Conservation (phyloP, 1,139 yeast genomes). For the Taphrina flavorubra region DNA sequence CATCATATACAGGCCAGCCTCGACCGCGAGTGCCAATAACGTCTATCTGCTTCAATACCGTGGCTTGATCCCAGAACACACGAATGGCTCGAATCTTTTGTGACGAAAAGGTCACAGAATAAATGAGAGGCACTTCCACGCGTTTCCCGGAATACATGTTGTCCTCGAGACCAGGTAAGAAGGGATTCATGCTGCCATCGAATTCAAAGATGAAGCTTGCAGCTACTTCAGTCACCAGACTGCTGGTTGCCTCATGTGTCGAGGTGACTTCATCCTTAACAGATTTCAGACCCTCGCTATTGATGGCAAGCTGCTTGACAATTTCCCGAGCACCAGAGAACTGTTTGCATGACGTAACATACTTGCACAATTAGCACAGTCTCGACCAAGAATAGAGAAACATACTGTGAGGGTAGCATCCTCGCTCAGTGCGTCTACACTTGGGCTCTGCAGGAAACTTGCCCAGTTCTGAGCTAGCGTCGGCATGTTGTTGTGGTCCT, state of each 20-base stretch:
- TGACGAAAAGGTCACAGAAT: conserved; percentile 47
- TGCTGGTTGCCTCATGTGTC: conserved; percentile 45
- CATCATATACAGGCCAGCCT: conserved; percentile 50
- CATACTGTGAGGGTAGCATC: conserved; percentile 27
- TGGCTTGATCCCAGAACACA: conserved; percentile 50
- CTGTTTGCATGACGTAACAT: conserved; percentile 48
- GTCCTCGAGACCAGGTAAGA: conserved; percentile 49
- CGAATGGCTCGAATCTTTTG: conserved; percentile 46
- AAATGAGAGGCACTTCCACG: conserved; percentile 47
- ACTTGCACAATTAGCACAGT: conserved; percentile 22
- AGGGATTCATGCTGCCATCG: conserved; percentile 48
- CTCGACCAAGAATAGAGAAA: not conserved
- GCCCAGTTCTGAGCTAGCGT: conserved; percentile 19
- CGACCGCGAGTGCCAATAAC: conserved; percentile 50
- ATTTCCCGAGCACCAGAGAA: conserved; percentile 46
- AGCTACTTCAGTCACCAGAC: conserved; percentile 48
- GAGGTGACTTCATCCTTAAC: conserved; percentile 45
- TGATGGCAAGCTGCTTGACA: conserved; percentile 46
- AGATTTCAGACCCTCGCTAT: conserved; percentile 46
- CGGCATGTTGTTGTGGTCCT: not conserved
- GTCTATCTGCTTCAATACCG: conserved; percentile 49
- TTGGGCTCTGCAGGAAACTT: conserved; percentile 12
- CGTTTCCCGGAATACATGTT: conserved; percentile 49
- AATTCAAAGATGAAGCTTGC: conserved; percentile 47
- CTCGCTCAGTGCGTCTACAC: conserved; percentile 15